Conservation (phyloP, 768 basidiomycete genomes). For the Dioszegia hungarica region DNA sequence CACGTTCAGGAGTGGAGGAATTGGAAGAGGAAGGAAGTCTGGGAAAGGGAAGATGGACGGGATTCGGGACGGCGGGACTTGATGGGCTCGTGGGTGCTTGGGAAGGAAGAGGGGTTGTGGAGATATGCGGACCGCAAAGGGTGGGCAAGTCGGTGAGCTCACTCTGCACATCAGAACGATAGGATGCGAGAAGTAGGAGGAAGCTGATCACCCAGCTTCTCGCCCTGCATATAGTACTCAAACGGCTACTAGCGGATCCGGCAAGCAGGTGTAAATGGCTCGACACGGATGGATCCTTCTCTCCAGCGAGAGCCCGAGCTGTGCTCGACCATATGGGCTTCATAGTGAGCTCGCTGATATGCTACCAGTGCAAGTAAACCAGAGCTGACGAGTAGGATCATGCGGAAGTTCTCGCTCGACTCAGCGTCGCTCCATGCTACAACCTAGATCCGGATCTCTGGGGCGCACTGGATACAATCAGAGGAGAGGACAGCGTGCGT, state of each 20-base stretch:
- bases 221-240: slow-evolving; percentile 32
- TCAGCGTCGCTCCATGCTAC: slow-evolving; percentile 32
- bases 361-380: background rate
- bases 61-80: slow-evolving; percentile 24
- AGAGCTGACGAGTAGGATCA: slow-evolving; percentile 12
- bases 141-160: slow-evolving; percentile 37
- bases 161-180: too few relatives aligned
- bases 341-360: slow-evolving; percentile 11
- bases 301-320: slow-evolving; percentile 26
- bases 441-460: slow-evolving; percentile 31
- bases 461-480: slow-evolving; percentile 20
- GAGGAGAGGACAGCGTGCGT: slow-evolving; percentile 19
- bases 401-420: slow-evolving; percentile 14
- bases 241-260: slow-evolving; percentile 18
- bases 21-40: background rate
- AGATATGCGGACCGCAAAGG: slow-evolving; percentile 31
- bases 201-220: slow-evolving; percentile 33
- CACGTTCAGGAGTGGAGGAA: background rate
- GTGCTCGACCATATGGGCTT: slow-evolving; percentile 23
- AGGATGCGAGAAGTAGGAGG: background rate
- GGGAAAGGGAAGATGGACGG: slow-evolving; percentile 16
- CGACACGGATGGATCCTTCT: slow-evolving; percentile 42
- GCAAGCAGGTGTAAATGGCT: slow-evolving; percentile 37
- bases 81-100: slow-evolving; percentile 28
- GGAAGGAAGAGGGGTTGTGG: slow-evolving; percentile 32